Evolutionary conservation across 2,329 filamentous ascomycete species (phyloP).

Genomic region (Fonsecaea pedrosoi): DNA sequence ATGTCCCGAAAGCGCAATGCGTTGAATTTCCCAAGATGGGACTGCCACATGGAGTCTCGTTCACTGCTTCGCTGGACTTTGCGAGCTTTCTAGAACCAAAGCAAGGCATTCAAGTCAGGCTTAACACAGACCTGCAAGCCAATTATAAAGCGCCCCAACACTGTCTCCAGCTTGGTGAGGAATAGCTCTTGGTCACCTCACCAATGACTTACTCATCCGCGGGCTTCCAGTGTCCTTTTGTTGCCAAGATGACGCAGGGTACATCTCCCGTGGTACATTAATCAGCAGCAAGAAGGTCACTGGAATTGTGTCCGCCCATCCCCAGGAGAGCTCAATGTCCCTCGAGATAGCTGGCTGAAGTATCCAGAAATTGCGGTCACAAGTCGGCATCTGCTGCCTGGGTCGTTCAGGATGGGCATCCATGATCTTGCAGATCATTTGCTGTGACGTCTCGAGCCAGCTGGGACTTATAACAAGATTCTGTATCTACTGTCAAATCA

Average conservation of each 20-base stretch:
- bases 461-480: neutral
- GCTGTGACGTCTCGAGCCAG: neutral
- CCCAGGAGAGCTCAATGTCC: neutral
- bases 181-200: constrained; percentile 3
- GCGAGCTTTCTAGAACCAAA: neutral
- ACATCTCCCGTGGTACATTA: neutral
- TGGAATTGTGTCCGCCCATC: neutral
- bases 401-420: neutral
- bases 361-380: neutral
- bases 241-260: neutral
- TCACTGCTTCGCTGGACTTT: neutral
- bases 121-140: neutral
- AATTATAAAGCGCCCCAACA: neutral
- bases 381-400: neutral
- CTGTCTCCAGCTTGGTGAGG: neutral
- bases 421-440: neutral
- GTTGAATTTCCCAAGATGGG: neutral
- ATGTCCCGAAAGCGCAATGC: neutral
- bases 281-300: constrained; percentile 1
- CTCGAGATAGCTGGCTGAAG: neutral
- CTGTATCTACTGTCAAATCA: neutral
- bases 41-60: neutral
- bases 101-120: neutral
- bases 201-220: neutral
- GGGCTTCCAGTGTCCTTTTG: neutral